Conservation (phyloP, 176 grass and related monocot genomes). For the Triticum monococcum region DNA sequence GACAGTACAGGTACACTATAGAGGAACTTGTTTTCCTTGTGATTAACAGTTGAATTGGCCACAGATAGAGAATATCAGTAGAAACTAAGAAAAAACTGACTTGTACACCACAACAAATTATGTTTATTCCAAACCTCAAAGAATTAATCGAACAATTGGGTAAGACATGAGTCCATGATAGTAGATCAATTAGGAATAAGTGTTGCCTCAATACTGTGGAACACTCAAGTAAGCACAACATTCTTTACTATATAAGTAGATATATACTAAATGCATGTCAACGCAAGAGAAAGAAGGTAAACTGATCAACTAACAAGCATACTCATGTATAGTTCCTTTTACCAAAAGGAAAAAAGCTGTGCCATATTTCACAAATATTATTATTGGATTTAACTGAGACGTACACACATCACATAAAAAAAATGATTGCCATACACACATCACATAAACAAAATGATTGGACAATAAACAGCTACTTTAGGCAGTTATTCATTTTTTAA, state of each 20-base stretch:
- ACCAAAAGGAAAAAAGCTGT: not conserved
- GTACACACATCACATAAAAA: no score
- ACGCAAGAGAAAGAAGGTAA: not conserved
- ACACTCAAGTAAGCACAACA: not conserved
- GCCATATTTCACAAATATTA: no score
- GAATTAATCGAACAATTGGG: not conserved
- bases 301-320: not conserved
- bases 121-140: not conserved
- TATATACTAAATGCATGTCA: not conserved
- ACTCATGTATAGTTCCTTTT: not conserved
- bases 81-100: not conserved
- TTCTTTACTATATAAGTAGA: not conserved
- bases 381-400: no score
- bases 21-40: not conserved
- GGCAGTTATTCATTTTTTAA: not conserved
- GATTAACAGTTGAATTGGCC: not conserved
- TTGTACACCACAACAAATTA: not conserved
- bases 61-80: not conserved
- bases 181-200: not conserved
- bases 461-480: not conserved
- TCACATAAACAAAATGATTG: not conserved
- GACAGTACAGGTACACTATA: not conserved
- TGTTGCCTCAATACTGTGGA: not conserved
- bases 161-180: not conserved
- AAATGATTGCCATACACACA: no score